A percentile compares a stretch with the other conserved stretches of the same genome.
These are phyloP conservation scores for Strombidium stylifer DNA, from an alignment of 73 alveolate genomes.

Conservation along the genomic window DNA sequence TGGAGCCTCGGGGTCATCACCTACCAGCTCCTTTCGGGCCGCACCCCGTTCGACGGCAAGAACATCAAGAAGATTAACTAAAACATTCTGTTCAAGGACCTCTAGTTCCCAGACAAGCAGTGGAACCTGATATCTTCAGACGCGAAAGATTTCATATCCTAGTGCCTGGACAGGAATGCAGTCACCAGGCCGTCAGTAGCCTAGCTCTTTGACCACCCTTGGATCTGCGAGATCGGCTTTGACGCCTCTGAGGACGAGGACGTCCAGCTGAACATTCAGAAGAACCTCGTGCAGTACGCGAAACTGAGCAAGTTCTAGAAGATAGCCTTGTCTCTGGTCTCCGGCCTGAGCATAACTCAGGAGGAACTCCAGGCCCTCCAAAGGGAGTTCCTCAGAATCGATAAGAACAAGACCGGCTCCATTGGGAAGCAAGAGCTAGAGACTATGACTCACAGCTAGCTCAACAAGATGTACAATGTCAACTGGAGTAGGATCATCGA, in stretches of 20 bases:
- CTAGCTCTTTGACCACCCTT: slow-evolving; percentile 74
- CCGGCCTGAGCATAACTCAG: not conserved
- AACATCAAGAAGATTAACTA: slow-evolving; percentile 45
- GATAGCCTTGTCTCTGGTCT: slow-evolving; percentile 11
- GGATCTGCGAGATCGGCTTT: slow-evolving; percentile 35
- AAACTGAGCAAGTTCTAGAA: slow-evolving; percentile 2
- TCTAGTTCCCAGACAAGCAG: slow-evolving; percentile 12
- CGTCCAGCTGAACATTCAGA: not conserved
- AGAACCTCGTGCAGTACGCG: slow-evolving; percentile 22
- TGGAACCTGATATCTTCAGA: slow-evolving; percentile 49
- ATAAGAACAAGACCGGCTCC: slow-evolving; percentile 43
- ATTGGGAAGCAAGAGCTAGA: slow-evolving; percentile 26
- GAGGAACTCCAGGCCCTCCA: slow-evolving; percentile 15
- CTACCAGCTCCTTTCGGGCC: slow-evolving; percentile 62
- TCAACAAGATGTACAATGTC: too few species aligned
- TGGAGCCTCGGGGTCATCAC: slow-evolving; percentile 76
- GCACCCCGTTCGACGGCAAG: slow-evolving; percentile 71
- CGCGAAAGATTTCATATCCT: slow-evolving; percentile 67
- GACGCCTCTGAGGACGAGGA: not conserved
- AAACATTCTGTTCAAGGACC: slow-evolving; percentile 12
- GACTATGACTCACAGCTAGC: too few species aligned
- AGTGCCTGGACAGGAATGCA: slow-evolving; percentile 68
- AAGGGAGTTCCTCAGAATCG: slow-evolving; percentile 32
- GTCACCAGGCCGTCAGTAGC: slow-evolving; percentile 69
- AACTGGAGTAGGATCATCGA: slow-evolving; percentile 2